A percentile compares a stretch with the other conserved stretches of the same genome.
Conservation (phyloP, 805 yeast species). For the Barnettozyma californica region DNA sequence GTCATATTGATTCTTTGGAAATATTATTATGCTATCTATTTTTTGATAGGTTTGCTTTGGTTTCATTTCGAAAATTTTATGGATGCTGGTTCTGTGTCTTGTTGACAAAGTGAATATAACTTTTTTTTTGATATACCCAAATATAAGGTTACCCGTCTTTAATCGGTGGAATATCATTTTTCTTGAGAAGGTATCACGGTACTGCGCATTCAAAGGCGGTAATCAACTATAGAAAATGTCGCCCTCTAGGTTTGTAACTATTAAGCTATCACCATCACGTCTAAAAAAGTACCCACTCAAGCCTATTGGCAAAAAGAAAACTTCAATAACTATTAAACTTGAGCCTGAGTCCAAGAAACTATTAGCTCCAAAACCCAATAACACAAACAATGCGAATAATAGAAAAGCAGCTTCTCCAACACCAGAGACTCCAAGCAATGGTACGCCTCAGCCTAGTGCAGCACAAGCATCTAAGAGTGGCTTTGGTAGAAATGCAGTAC, state of each 20-base stretch:
- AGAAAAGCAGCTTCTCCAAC: conserved; percentile 8
- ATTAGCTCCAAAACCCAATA: not conserved
- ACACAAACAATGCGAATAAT: not conserved
- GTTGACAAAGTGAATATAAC: too few relatives aligned
- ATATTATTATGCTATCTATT: too few relatives aligned
- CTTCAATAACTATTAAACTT: not conserved
- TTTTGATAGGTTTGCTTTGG: too few relatives aligned
- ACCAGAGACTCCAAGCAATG: conserved; percentile 7
- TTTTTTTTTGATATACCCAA: too few relatives aligned
- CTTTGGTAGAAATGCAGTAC: conserved; percentile 6
- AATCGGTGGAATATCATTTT: too few relatives aligned
- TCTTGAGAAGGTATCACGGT: too few relatives aligned
- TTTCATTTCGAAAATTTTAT: too few relatives aligned
- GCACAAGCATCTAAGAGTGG: conserved; percentile 11
- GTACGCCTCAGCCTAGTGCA: conserved; percentile 13
- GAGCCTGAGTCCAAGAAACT: conserved; percentile 4
- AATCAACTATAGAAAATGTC: conserved; percentile 4
- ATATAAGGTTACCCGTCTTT: too few relatives aligned
- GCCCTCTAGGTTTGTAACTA: conserved; percentile 14
- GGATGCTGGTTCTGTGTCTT: too few relatives aligned
- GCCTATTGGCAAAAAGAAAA: conserved; percentile 4
- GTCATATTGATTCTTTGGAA: too few relatives aligned
- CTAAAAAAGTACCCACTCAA: conserved; percentile 9
- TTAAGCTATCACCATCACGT: conserved; percentile 13
- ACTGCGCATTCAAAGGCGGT: not conserved